Evolutionary conservation across 257 asterid species (phyloP), one percentile per base, ranked within the genome.

Genomic region (Solanum medicagineum): DNA sequence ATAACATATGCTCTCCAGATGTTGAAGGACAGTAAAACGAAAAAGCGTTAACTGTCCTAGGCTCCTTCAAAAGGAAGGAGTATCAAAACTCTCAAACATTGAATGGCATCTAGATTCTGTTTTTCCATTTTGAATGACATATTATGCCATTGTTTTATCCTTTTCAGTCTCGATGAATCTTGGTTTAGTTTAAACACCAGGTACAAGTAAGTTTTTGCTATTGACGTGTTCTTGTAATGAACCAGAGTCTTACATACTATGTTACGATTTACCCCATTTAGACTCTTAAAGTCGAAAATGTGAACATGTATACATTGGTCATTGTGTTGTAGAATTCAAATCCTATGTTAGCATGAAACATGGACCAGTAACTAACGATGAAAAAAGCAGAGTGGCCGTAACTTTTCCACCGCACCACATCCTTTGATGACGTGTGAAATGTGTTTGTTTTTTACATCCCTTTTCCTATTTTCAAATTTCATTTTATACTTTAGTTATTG

Each of bases 261-360:
- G 44, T 49, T 47, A 22, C 11, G 8, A 24, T 74, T 32, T 32
- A 1, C 26, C 53, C 79, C 22, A 22, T 22, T 85, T 87, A 93
- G 83, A 90, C 91, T 70, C 92, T 87, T 85, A 92, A 93, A 29
- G 32, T 24, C 14, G 14, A 8, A 1, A 14, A 26, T 47, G n/a
- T 75, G 44, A 24, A 75, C 60, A 75, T 66, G 13, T 47, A 20
- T 73, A 73, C 44, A 20, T 32, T 71, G 56, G 36, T 74, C 22
- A 47, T 22, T 73, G 29, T 47, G 81, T 13, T 13, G 60, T 47
- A 3, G 22, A 22, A 22, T 14, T 6, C 24, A 22, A 22, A 24
- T 75, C 0, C 60, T 75, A 14, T 49, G 44, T 75, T 49, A 4
- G 1, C 81, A 1, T 49, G 22, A 47, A 51, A 75, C 81, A 47